phyloP scores from a whole-genome alignment of 1,284 basidiomycete genomes.

The Apiotrichum sp. region DNA sequence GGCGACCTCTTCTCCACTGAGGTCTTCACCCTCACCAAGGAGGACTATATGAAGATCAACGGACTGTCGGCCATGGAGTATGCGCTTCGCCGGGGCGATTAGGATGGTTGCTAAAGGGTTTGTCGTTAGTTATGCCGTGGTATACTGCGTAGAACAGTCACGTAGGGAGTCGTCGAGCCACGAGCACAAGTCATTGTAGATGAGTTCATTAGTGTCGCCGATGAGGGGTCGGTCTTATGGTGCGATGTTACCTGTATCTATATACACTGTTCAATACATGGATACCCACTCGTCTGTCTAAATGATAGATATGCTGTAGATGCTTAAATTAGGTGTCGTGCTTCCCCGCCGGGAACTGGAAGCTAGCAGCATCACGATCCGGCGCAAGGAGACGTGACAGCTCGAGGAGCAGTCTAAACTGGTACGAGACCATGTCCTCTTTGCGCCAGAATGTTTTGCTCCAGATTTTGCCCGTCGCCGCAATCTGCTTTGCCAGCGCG shows the following conservation, averaged over 20 bases:
- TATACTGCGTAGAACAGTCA: too few relatives aligned
- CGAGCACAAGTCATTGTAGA: too few relatives aligned
- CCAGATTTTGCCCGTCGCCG: slow-evolving; percentile 56
- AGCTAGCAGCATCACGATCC: slow-evolving; percentile 23
- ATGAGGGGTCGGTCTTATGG: too few relatives aligned
- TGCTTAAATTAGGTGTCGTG: too few relatives aligned
- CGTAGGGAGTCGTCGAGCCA: too few relatives aligned
- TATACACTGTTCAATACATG: too few relatives aligned
- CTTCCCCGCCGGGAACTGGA: slow-evolving; percentile 3
- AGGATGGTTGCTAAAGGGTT: not conserved
- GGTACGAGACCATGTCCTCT: slow-evolving; percentile 61
- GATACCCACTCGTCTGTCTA: too few relatives aligned
- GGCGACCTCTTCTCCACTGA: too few relatives aligned
- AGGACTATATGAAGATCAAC: not conserved
- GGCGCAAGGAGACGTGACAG: slow-evolving; percentile 24
- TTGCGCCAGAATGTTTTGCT: slow-evolving; percentile 58
- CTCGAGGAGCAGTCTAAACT: slow-evolving; percentile 51
- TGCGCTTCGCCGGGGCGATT: not conserved
- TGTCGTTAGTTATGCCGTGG: too few relatives aligned
- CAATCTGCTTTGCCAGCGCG: slow-evolving; percentile 56
- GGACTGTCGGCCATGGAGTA: not conserved
- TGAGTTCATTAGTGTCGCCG: too few relatives aligned
- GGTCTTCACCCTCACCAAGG: not conserved
- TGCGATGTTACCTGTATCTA: too few relatives aligned
- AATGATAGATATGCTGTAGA: too few relatives aligned